Evolutionary conservation across 352 stramenopile genomes (phyloP), one percentile per base, ranked within the genome.

Genomic region (Elongisporangium prolatum): DNA sequence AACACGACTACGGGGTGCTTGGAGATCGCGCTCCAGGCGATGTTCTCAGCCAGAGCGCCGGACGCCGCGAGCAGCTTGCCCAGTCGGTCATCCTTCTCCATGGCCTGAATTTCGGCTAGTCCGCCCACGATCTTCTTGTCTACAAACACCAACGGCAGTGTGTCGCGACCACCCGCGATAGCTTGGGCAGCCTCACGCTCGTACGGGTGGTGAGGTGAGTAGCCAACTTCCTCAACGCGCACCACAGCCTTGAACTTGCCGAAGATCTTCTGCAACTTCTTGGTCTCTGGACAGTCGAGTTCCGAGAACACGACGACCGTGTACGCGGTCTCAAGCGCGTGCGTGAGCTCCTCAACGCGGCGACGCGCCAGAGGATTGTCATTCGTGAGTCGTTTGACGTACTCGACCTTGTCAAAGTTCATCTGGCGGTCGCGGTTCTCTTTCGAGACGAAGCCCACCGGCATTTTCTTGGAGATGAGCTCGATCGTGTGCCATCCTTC

Each of bases 141-240:
- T 21, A 99, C 86, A 72, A 98, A 99, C 37, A 99, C 93, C 66
- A 98, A 97, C 0, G 97, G 97, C 16, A 99, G 86, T 21, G 76
- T 91, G 50, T 80, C 75, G 54, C 94, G 93, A 3, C 52, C n/a
- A 13, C 93, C 95, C 4, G 93, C 98, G 25, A 98, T 76, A 21
- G 85, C 73, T 16, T 86, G 58, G 1, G 99, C 74, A 10, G 83
- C 90, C 40, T 80, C 84, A 28, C 80, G 66, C 48, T 95, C 80
- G 67, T 84, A 91, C 52, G 83, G 83, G 18, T 89, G 64, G 47
- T 76, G 70, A 25, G 59, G 61, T 9, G 71, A 71, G 59, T 80
- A 76, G 20, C 83, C 81, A 22, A 93, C 80, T 48, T 85, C 75
- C 11, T 82, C 72, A 17, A 74, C 74, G 14, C 80, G 75, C 25